phyloP scores from a whole-genome alignment of 345 rosid species.

The Euphorbia lathyris region DNA sequence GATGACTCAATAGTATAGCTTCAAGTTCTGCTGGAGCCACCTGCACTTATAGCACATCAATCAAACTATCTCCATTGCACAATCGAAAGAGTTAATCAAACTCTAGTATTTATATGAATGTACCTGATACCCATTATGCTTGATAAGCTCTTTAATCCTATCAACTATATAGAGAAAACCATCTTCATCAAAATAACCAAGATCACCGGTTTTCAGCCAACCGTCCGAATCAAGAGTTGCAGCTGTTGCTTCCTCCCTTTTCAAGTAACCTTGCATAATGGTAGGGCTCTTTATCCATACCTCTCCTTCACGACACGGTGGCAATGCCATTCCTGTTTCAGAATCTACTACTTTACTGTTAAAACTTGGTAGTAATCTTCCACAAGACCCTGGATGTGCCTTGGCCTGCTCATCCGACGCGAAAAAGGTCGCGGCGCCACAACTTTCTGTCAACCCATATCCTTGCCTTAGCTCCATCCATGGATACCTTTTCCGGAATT shows the following conservation, averaged over 20 bases:
- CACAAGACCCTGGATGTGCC: constrained; percentile 42
- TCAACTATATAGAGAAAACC: constrained; percentile 55
- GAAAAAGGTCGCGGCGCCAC: constrained; percentile 39
- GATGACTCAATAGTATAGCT: constrained; percentile 54
- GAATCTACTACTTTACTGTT: constrained; percentile 42
- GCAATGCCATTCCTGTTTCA: constrained; percentile 37
- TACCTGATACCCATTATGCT: constrained; percentile 70
- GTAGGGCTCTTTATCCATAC: constrained; percentile 50
- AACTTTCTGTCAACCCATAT: constrained; percentile 57
- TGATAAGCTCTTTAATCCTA: constrained; percentile 68
- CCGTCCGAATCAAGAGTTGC: constrained; percentile 43
- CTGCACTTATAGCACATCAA: constrained; percentile 22
- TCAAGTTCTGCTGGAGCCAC: constrained; percentile 72
- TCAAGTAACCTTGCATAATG: constrained; percentile 48
- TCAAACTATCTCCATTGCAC: neutral
- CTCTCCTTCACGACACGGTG: constrained; percentile 45
- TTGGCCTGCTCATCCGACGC: constrained; percentile 26
- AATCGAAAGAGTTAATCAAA: neutral
- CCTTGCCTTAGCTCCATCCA: constrained; percentile 65
- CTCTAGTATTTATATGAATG: neutral
- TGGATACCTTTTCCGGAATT: constrained; percentile 46
- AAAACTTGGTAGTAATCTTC: constrained; percentile 39
- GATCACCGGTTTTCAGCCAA: constrained; percentile 68
- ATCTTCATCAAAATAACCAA: constrained; percentile 50
- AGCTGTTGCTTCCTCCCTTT: constrained; percentile 47